Evolutionary conservation across 352 stramenopile genomes (phyloP).

Genomic region (Phytophthora fragariae): DNA sequence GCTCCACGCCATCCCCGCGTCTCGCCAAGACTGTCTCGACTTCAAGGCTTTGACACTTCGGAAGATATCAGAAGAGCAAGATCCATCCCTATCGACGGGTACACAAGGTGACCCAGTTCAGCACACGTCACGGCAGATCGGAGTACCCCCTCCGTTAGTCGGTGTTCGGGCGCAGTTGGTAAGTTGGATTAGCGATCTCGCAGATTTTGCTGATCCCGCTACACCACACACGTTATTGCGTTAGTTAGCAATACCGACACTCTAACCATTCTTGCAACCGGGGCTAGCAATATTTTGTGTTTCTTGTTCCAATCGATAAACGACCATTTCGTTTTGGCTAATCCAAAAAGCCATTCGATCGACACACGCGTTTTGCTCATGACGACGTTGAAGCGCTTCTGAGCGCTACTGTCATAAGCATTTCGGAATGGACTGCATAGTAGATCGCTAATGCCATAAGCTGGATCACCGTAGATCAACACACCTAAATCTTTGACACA

Average conservation of each 20-base stretch:
- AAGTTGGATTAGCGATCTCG: too few species aligned
- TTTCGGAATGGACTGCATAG: constrained; percentile 20
- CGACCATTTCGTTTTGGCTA: constrained; percentile 17
- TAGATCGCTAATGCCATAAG: background rate
- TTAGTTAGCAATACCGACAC: constrained; percentile 17
- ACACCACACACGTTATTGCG: background rate
- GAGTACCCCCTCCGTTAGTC: too few species aligned
- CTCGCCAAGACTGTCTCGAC: too few species aligned
- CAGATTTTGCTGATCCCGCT: too few species aligned
- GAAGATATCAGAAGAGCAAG: too few species aligned
- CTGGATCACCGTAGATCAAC: constrained; percentile 12
- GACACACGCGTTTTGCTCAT: constrained; percentile 15
- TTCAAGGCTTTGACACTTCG: too few species aligned
- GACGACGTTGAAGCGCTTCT: constrained; percentile 12
- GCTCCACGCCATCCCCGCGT: too few species aligned
- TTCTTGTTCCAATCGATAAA: constrained; percentile 29
- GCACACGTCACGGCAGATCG: too few species aligned
- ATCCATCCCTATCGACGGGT: too few species aligned
- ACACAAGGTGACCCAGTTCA: too few species aligned
- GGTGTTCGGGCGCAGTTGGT: too few species aligned
- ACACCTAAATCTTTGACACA: background rate
- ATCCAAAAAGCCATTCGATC: constrained; percentile 17
- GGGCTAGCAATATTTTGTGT: constrained; percentile 17
- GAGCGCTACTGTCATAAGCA: background rate
- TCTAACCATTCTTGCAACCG: constrained; percentile 8